These are phyloP conservation scores for Chrysosporium keratinophilum DNA, from an alignment of 2,329 filamentous ascomycete genomes.

Conservation along the genomic window DNA sequence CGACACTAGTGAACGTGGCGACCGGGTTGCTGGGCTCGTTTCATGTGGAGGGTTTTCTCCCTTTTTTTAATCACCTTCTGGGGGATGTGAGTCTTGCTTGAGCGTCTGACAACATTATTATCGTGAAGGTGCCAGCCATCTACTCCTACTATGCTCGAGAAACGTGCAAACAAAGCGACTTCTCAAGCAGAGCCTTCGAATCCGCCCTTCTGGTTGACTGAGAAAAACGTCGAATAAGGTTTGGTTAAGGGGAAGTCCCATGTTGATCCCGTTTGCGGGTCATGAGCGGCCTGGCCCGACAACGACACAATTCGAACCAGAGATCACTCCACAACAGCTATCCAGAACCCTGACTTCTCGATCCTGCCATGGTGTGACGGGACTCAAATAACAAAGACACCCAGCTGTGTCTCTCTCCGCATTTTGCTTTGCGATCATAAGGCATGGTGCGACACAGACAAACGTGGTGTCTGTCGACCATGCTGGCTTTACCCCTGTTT, in stretches of 20 bases:
- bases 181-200: neutral
- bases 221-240: neutral
- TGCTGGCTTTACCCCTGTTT: too few relatives aligned
- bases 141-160: too few relatives aligned
- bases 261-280: slow-evolving; percentile 4
- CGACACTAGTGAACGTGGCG: slow-evolving; percentile 9
- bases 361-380: neutral
- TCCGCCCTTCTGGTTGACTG: neutral
- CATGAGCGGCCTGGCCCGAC: slow-evolving; percentile 4
- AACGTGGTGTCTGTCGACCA: too few relatives aligned
- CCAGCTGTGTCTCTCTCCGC: too few relatives aligned
- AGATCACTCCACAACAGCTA: too few relatives aligned
- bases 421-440: too few relatives aligned
- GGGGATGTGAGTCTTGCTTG: neutral
- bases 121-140: too few relatives aligned
- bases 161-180: neutral
- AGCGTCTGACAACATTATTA: neutral
- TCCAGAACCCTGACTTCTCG: too few relatives aligned
- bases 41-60: neutral
- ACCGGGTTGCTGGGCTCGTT: slow-evolving; percentile 1
- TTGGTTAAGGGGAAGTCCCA: neutral
- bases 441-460: too few relatives aligned
- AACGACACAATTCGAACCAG: neutral
- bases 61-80: neutral
- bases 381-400: neutral